Percentiles rank a stretch among this genome's conserved stretches.
Evolutionary conservation across 2,329 filamentous ascomycete species (phyloP).

Genomic region (Hirsutella rhossiliensis): DNA sequence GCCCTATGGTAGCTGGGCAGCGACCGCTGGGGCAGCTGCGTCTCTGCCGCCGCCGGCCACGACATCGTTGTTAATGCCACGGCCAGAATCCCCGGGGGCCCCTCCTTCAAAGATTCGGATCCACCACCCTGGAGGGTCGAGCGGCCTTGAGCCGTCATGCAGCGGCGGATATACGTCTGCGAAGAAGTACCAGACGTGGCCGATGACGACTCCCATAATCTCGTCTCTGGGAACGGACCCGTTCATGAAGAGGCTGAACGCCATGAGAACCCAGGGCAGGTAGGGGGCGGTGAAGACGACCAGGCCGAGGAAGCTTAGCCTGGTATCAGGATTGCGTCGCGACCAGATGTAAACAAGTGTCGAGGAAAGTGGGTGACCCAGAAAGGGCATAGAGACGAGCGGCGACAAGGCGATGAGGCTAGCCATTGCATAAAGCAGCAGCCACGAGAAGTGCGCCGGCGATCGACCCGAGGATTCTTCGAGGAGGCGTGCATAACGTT

Average conservation of each 20-base stretch:
- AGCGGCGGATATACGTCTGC: slow-evolving; percentile 90
- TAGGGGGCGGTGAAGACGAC: slow-evolving; percentile 90
- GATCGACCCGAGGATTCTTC: slow-evolving; percentile 87
- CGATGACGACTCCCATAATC: slow-evolving; percentile 87
- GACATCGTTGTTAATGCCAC: slow-evolving; percentile 50
- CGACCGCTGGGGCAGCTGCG: not conserved
- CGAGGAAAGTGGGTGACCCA: slow-evolving; percentile 86
- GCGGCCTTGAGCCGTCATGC: slow-evolving; percentile 69
- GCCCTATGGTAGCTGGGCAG: not conserved
- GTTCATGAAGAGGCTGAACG: slow-evolving; percentile 80
- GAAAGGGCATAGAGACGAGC: slow-evolving; percentile 80
- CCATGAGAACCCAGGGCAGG: slow-evolving; percentile 90
- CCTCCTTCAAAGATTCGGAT: slow-evolving; percentile 65
- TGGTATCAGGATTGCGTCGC: slow-evolving; percentile 81
- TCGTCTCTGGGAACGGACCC: slow-evolving; percentile 88
- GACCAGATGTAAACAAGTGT: slow-evolving; percentile 98
- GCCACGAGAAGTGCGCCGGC: slow-evolving; percentile 89
- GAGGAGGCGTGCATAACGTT: slow-evolving; percentile 87
- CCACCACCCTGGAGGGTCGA: slow-evolving; percentile 90
- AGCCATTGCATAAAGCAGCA: slow-evolving; percentile 73
- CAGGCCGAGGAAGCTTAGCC: slow-evolving; percentile 78
- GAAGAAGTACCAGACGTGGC: slow-evolving; percentile 98
- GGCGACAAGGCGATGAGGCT: slow-evolving; percentile 75
- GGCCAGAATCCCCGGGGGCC: slow-evolving; percentile 32
- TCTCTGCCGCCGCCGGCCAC: slow-evolving; percentile 39